Conservation (phyloP, 23 red algal genomes). For the Gracilaria gracilis region DNA sequence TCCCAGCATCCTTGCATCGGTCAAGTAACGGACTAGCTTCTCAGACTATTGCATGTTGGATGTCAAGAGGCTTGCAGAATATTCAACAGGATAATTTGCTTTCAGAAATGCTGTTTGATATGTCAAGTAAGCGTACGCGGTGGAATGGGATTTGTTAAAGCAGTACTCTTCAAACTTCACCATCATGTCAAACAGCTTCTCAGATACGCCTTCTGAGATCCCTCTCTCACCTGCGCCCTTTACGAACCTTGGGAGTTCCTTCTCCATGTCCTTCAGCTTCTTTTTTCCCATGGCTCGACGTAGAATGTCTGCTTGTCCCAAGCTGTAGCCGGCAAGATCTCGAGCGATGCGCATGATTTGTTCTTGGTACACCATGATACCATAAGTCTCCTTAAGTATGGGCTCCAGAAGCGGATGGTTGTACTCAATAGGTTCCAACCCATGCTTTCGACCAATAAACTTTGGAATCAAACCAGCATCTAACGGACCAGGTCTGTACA, state of each 20-base stretch:
- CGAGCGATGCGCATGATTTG: slow-evolving; percentile 97
- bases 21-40: slow-evolving; percentile 81
- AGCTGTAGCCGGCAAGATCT: slow-evolving; percentile 90
- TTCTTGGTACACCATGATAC: slow-evolving; percentile 98
- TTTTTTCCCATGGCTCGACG: slow-evolving; percentile 99
- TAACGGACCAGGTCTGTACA: slow-evolving; percentile 96
- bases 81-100: slow-evolving; percentile 94
- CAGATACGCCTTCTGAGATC: slow-evolving; percentile 51
- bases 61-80: slow-evolving; percentile 75
- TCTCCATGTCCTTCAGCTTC: slow-evolving; percentile 91
- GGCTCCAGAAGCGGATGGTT: slow-evolving; percentile 84
- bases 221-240: slow-evolving; percentile 69
- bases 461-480: slow-evolving; percentile 94
- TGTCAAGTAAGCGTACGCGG: slow-evolving; percentile 89
- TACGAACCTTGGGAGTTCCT: slow-evolving; percentile 79
- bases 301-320: slow-evolving; percentile 96
- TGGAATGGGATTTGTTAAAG: slow-evolving; percentile 99
- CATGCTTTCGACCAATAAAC: slow-evolving; percentile 88
- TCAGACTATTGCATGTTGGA: slow-evolving; percentile 76
- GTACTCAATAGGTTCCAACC: slow-evolving; percentile 80
- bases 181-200: slow-evolving; percentile 87
- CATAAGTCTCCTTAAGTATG: slow-evolving; percentile 94
- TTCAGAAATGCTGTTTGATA: slow-evolving; percentile 97
- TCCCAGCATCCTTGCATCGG: slow-evolving; percentile 51
- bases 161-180: slow-evolving; percentile 96